A percentile compares a stretch with the other conserved stretches of the same genome.
Evolutionary conservation across 2,329 filamentous ascomycete species (phyloP).

Genomic region (Diaporthe citriasiana): DNA sequence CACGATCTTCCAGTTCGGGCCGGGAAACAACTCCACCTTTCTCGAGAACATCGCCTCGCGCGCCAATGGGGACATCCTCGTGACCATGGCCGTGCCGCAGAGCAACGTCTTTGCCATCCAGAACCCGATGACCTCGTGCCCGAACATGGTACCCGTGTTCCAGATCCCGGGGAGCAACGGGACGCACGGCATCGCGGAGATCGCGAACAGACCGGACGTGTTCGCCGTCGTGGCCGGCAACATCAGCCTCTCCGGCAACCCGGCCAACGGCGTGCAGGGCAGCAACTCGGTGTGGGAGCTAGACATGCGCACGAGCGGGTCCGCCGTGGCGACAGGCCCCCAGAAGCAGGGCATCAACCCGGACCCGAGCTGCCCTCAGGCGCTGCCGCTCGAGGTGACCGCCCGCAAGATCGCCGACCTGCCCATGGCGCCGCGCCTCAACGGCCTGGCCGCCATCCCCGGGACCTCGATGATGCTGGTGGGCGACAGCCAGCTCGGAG

Average conservation of each 20-base stretch:
- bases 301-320: conserved; percentile 29
- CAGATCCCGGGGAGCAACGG: conserved; percentile 48
- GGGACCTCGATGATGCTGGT: conserved; percentile 45
- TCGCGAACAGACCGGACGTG: conserved; percentile 41
- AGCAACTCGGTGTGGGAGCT: conserved; percentile 45
- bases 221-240: conserved; percentile 45
- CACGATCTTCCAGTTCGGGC: conserved; percentile 30
- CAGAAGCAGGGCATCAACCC: background rate
- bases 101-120: conserved; percentile 49
- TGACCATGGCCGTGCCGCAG: conserved; percentile 49
- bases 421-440: conserved; percentile 44
- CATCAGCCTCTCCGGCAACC: conserved; percentile 34
- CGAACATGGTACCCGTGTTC: conserved; percentile 47
- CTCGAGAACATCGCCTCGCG: conserved; percentile 54
- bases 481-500: conserved; percentile 48
- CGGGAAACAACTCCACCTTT: conserved; percentile 43
- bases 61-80: conserved; percentile 50
- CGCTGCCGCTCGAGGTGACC: background rate
- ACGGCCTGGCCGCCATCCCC: conserved; percentile 47
- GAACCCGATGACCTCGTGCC: conserved; percentile 46
- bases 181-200: conserved; percentile 52
- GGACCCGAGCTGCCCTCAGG: background rate
- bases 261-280: conserved; percentile 41
- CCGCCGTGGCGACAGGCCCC: background rate
- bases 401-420: conserved; percentile 44